phyloP scores from a whole-genome alignment of 805 yeast genomes.

The Starmerella lactis-condensi region DNA sequence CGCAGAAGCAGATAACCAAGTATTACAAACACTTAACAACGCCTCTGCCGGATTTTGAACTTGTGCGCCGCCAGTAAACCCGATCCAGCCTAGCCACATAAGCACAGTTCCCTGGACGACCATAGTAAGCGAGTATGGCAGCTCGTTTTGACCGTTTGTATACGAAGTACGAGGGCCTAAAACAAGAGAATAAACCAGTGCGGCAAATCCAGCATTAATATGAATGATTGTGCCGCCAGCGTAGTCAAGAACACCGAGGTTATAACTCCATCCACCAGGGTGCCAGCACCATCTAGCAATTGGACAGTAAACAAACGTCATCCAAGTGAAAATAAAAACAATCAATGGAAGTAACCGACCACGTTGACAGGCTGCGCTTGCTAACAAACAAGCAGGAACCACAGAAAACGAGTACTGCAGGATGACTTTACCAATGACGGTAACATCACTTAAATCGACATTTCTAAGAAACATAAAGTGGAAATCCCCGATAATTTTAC shows the following conservation, averaged over 20 bases:
- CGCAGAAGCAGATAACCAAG: slow-evolving; percentile 34
- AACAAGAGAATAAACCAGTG: slow-evolving; percentile 45
- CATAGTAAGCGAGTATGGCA: slow-evolving; percentile 41
- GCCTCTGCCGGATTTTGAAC: slow-evolving; percentile 20
- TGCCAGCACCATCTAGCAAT: slow-evolving; percentile 64
- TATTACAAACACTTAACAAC: slow-evolving; percentile 34
- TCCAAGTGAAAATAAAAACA: slow-evolving; percentile 48
- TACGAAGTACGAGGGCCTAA: slow-evolving; percentile 54
- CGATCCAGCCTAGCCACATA: slow-evolving; percentile 63
- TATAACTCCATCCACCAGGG: slow-evolving; percentile 42
- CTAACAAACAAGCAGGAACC: slow-evolving; percentile 46
- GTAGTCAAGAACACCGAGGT: slow-evolving; percentile 46
- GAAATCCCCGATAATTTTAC: slow-evolving; percentile 35
- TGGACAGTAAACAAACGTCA: slow-evolving; percentile 56
- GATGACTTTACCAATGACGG: slow-evolving; percentile 29
- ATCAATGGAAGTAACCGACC: slow-evolving; percentile 55
- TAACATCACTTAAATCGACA: slow-evolving; percentile 20
- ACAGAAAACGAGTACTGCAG: slow-evolving; percentile 47
- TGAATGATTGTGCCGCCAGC: slow-evolving; percentile 71
- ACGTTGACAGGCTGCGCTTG: slow-evolving; percentile 56
- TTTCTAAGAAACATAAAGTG: slow-evolving; percentile 33
- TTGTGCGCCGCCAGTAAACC: slow-evolving; percentile 60
- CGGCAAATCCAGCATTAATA: slow-evolving; percentile 51
- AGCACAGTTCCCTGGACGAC: slow-evolving; percentile 51
- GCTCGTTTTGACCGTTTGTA: slow-evolving; percentile 27